Percentiles rank a stretch among this genome's conserved stretches.
These are phyloP conservation scores for Cryptococcus sp. DNA, from an alignment of 1,284 basidiomycete species.

Conservation along the genomic window DNA sequence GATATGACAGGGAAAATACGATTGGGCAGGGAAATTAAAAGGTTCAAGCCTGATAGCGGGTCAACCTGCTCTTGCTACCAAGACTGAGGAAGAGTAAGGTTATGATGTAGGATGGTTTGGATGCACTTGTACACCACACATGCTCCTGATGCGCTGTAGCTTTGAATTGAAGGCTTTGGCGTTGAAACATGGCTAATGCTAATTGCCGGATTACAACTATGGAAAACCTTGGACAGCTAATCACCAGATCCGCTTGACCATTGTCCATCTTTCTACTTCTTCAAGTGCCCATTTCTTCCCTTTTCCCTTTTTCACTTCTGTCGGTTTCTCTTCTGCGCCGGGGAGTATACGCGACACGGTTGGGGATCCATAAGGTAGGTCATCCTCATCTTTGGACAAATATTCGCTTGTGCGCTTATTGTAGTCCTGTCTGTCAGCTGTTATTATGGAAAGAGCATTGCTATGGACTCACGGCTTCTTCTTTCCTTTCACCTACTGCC, in stretches of 20 bases:
- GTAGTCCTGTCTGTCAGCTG: conserved; percentile 56
- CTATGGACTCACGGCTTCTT: conserved; percentile 67
- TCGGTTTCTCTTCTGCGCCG: conserved; percentile 23
- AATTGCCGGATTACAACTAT: background rate
- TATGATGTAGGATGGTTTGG: background rate
- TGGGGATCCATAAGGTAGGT: conserved; percentile 54
- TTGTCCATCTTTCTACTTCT: conserved; percentile 84
- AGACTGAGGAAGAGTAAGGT: conserved; percentile 12
- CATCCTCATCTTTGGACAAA: conserved; percentile 64
- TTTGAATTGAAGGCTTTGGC: too few species aligned
- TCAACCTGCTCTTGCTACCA: conserved; percentile 18
- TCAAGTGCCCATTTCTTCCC: conserved; percentile 66
- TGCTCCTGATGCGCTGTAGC: too few species aligned
- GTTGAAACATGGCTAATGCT: too few species aligned
- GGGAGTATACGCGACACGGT: background rate
- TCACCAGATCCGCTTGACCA: conserved; percentile 89
- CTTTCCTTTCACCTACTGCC: conserved; percentile 78
- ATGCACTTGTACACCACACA: background rate
- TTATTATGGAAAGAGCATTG: background rate
- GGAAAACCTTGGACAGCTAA: background rate
- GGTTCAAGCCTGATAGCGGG: conserved; percentile 28
- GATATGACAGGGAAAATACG: conserved; percentile 29
- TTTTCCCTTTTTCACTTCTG: conserved; percentile 57
- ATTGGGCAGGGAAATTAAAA: conserved; percentile 42
- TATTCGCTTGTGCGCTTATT: conserved; percentile 71